phyloP scores from a whole-genome alignment of 2,329 filamentous ascomycete genomes.

The Parascedosporium putredinis region DNA sequence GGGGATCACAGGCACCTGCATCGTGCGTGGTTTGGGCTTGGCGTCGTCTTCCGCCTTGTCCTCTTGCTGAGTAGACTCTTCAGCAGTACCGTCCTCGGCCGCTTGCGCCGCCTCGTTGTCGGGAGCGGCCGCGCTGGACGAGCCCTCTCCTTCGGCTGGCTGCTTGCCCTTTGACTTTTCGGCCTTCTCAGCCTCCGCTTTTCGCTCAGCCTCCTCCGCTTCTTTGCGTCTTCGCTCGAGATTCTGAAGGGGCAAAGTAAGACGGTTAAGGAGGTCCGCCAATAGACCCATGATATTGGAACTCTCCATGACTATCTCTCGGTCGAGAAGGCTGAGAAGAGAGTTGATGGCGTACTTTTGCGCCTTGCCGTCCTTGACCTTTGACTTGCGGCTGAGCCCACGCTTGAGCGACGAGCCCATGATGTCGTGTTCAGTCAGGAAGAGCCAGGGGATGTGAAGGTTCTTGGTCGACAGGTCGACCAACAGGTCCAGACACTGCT shows the following conservation, averaged over 20 bases:
- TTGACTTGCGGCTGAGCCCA: conserved; percentile 70
- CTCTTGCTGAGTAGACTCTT: conserved; percentile 18
- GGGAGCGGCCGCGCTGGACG: conserved; percentile 7
- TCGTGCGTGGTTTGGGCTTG: conserved; percentile 39
- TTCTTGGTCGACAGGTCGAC: conserved; percentile 78
- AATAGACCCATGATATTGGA: conserved; percentile 94
- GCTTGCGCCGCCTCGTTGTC: conserved; percentile 12
- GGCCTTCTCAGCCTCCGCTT: conserved; percentile 11
- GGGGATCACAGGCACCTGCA: conserved; percentile 77
- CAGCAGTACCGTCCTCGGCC: conserved; percentile 16
- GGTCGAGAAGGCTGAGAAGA: conserved; percentile 75
- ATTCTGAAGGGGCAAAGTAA: conserved; percentile 75
- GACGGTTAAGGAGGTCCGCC: conserved; percentile 74
- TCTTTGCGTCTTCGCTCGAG: conserved; percentile 78
- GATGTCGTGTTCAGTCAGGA: conserved; percentile 83
- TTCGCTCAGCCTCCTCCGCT: conserved; percentile 42
- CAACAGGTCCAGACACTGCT: conserved; percentile 83
- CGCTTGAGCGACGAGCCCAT: conserved; percentile 67
- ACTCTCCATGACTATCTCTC: conserved; percentile 93
- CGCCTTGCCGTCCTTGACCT: conserved; percentile 73
- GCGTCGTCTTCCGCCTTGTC: conserved; percentile 29
- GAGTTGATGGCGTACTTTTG: conserved; percentile 89
- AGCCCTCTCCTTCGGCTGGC: not conserved
- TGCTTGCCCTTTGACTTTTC: conserved; percentile 21
- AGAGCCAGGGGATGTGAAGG: conserved; percentile 78